phyloP scores from a whole-genome alignment of 495 filamentous ascomycete genomes.

The Aspergillus ellipticus region DNA sequence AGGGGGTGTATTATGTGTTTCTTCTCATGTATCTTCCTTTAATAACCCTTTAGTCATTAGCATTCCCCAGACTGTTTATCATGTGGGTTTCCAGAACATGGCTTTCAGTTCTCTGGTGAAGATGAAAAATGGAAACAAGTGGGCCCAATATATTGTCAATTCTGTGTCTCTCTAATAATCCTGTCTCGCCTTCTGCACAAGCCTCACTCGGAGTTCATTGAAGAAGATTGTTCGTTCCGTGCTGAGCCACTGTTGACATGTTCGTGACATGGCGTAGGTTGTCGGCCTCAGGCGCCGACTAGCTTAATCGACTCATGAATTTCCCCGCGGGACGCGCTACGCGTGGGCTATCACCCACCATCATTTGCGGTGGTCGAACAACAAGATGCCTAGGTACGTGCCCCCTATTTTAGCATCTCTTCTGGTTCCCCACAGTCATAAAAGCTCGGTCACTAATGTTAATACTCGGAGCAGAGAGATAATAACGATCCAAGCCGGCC shows the following conservation, averaged over 20 bases:
- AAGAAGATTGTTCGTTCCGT: not conserved
- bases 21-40: not conserved
- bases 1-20: not conserved
- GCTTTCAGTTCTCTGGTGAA: not conserved
- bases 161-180: too few relatives aligned
- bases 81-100: too few relatives aligned
- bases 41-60: not conserved
- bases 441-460: not conserved
- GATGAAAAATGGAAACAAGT: not conserved
- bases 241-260: not conserved
- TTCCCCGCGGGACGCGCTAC: slow-evolving; percentile 41
- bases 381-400: slow-evolving; percentile 46
- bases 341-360: slow-evolving; percentile 30
- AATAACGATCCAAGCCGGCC: slow-evolving; percentile 97
- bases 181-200: too few relatives aligned
- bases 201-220: too few relatives aligned
- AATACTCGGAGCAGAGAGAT: slow-evolving; percentile 67
- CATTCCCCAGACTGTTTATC: not conserved
- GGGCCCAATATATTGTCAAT: too few relatives aligned
- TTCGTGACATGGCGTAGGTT: not conserved
- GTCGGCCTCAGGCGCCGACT: slow-evolving; percentile 30
- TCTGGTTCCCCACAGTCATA: not conserved
- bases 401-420: not conserved
- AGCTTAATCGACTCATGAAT: slow-evolving; percentile 12
- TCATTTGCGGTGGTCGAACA: slow-evolving; percentile 21